Conservation (phyloP, 1,284 basidiomycete species). For the Marasmius fiardii region DNA sequence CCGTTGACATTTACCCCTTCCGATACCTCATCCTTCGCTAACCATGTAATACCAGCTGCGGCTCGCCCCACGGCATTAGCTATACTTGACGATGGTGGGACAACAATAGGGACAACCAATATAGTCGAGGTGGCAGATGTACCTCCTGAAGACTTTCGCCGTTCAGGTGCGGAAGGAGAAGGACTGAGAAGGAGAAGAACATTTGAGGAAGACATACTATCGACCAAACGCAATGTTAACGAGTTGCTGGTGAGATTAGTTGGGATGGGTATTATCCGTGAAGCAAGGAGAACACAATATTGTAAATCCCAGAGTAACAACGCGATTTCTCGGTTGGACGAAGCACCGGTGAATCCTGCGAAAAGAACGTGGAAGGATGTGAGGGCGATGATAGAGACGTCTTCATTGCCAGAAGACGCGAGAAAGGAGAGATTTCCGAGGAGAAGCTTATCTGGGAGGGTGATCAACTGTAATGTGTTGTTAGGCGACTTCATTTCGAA, state of each 20-base stretch:
- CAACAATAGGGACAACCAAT: slow-evolving; percentile 52
- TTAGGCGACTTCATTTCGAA: slow-evolving; percentile 5
- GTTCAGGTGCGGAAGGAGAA: slow-evolving; percentile 20
- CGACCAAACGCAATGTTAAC: slow-evolving; percentile 8
- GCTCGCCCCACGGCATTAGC: slow-evolving; percentile 59
- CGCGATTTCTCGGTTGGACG: slow-evolving; percentile 43
- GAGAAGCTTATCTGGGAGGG: not conserved
- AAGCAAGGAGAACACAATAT: slow-evolving; percentile 62
- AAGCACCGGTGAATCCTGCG: slow-evolving; percentile 38
- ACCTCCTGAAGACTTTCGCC: slow-evolving; percentile 17
- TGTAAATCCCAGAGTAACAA: slow-evolving; percentile 72
- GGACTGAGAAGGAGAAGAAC: slow-evolving; percentile 52
- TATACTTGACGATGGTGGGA: slow-evolving; percentile 52
- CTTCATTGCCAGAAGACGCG: slow-evolving; percentile 18
- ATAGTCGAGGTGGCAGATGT: slow-evolving; percentile 43
- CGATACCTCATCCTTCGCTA: slow-evolving; percentile 20
- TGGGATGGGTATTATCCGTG: slow-evolving; percentile 51
- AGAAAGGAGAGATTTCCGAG: slow-evolving; percentile 1
- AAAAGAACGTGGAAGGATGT: slow-evolving; percentile 65
- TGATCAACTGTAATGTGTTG: not conserved
- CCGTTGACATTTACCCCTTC: not conserved
- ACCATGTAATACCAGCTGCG: slow-evolving; percentile 47
- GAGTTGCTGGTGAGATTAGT: slow-evolving; percentile 38
- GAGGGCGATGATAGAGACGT: slow-evolving; percentile 48
- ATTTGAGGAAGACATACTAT: slow-evolving; percentile 34